Percentiles rank a stretch among this genome's conserved stretches.
Conservation (phyloP, 73 alveolate genomes). For the Uronychia setigera region DNA sequence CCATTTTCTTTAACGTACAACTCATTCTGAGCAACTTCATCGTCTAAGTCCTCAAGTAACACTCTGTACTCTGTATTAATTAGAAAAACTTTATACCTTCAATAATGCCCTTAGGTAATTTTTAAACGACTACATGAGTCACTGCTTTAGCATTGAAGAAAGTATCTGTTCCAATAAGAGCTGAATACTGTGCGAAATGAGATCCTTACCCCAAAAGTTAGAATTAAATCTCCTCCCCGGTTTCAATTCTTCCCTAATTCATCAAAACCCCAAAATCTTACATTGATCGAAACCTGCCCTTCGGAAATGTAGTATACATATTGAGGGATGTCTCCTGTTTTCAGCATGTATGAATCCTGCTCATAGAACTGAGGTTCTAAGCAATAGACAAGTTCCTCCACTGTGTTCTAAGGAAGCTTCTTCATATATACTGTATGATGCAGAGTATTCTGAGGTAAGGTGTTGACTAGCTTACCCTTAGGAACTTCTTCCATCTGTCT, state of each 20-base stretch:
- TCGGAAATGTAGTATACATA: not conserved
- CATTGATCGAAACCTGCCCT: not conserved
- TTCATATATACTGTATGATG: not conserved
- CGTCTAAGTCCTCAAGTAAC: conserved; percentile 1
- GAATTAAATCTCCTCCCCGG: conserved; percentile 3
- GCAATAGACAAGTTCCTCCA: conserved; percentile 3
- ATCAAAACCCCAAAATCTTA: too few species aligned
- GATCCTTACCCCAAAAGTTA: conserved; percentile 11
- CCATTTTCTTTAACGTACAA: conserved; percentile 18
- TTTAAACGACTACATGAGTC: not conserved
- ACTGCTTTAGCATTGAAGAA: conserved; percentile 12
- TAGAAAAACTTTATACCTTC: too few species aligned
- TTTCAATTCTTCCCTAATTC: too few species aligned
- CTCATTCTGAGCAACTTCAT: conserved; percentile 2
- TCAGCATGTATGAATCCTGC: not conserved
- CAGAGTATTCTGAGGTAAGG: not conserved
- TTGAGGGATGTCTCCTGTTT: not conserved
- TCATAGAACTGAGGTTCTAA: conserved; percentile 8
- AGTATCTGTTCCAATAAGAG: not conserved
- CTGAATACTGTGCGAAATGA: not conserved
- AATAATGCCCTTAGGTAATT: not conserved
- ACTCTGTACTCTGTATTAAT: too few species aligned
- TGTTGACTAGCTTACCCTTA: conserved; percentile 6
- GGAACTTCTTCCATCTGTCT: conserved; percentile 46
- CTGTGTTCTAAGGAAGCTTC: not conserved